Base-by-base conservation (phyloP, 768 basidiomycete genomes). In the Rhizopogon sp. region DNA sequence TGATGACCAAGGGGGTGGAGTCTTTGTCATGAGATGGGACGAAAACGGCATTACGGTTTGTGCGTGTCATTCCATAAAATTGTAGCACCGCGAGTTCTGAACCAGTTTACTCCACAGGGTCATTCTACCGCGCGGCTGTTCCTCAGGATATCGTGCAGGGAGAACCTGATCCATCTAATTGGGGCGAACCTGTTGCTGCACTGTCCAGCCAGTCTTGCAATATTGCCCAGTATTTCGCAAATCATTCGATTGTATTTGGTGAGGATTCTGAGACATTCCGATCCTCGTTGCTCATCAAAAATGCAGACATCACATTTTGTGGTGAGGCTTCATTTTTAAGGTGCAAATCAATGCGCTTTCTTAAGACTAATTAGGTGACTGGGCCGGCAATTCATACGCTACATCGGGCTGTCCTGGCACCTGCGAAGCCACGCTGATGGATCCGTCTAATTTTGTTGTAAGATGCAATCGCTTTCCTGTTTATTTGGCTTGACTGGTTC, bases 21-120 rank as follows among this genome's bases (percentile, higher is more conserved):
- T 92, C 3, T 93, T 90, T 65, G 90, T 84, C 1, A 91, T 92
- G 88, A 87, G 88, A 61, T 94, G 93, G 93, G 88, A 93, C 63
- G 79, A 83, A 56, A 77, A 75, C 56, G 83, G 84, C 2, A 90
- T 92, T 54, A 80, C 83, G 40, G 79, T 90, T 58, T 91, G 89
- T 91, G 57, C 66, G 88, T 75, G n/a, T 8, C 1, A 39, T 14
- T 25, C 42, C 10, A 25, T 28, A 14, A 14, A 47, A 47, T 37
- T 35, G 1, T 54, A 20, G 46, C 39, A 46, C 40, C 9, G 25
- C 20, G 41, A 55, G 40, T 29, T 49, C 40, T 40, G 10, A 6
- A 42, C 43, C 62, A 22, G 61, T 46, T 49, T 35, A 56, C 51
- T 17, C 8, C 31, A 37, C 60, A 91, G 89, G 86, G 86, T 90